phyloP scores from a whole-genome alignment of 2,329 filamentous ascomycete species.

The Paracoccidioides lutzii region DNA sequence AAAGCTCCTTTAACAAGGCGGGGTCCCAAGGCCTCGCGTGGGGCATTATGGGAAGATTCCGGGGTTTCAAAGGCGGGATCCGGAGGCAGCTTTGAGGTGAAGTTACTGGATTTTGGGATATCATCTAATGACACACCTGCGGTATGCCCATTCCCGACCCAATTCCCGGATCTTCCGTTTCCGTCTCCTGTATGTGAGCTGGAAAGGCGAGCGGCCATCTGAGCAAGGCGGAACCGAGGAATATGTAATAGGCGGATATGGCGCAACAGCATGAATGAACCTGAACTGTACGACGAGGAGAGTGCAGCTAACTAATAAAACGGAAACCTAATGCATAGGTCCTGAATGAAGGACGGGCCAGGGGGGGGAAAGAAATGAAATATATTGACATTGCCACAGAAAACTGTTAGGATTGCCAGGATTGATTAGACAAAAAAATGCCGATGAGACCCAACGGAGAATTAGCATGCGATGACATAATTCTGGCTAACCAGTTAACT shows the following conservation, averaged over 20 bases:
- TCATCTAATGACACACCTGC: slow-evolving; percentile 31
- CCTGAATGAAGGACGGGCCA: too few species aligned
- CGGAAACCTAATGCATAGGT: too few species aligned
- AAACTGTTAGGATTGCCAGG: too few species aligned
- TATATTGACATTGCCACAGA: too few species aligned
- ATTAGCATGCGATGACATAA: too few species aligned
- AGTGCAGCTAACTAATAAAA: too few species aligned
- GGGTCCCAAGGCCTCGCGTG: slow-evolving; percentile 62
- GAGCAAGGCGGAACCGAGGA: slow-evolving; percentile 5
- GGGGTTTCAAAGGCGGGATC: slow-evolving; percentile 73
- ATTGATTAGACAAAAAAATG: too few species aligned
- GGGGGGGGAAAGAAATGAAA: too few species aligned
- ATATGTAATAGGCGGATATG: neutral
- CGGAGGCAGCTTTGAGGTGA: slow-evolving; percentile 56
- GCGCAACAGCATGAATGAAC: slow-evolving; percentile 7
- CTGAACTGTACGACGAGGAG: too few species aligned
- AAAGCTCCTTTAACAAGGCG: slow-evolving; percentile 73
- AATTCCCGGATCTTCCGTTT: neutral
- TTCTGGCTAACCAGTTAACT: too few species aligned
- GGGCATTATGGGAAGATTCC: slow-evolving; percentile 64
- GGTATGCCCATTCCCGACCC: neutral
- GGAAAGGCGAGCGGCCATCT: slow-evolving; percentile 11
- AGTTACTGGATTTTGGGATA: slow-evolving; percentile 51
- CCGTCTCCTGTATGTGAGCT: neutral
- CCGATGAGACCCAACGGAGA: too few species aligned